Percentiles rank a stretch among this genome's conserved stretches.
These are phyloP conservation scores for Pholiota adiposa DNA, from an alignment of 1,284 basidiomycete species.

Conservation along the genomic window DNA sequence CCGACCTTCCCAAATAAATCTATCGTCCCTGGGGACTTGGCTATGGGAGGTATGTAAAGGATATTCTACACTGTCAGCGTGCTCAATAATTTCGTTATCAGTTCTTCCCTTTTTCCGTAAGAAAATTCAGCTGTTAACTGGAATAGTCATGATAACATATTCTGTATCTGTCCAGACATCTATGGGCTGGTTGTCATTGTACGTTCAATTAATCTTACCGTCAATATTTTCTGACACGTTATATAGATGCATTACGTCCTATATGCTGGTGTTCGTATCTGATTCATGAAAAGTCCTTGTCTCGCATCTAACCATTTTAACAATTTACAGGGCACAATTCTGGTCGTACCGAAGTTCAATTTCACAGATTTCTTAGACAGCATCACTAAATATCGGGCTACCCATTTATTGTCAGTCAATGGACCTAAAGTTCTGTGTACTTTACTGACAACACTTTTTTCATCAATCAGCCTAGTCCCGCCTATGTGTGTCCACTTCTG, in stretches of 20 bases:
- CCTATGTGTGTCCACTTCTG: constrained; percentile 52
- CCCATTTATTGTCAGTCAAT: constrained; percentile 42
- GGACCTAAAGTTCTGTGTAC: background rate
- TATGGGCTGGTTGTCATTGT: constrained; percentile 52
- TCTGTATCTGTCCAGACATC: constrained; percentile 39
- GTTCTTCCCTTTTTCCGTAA: constrained; percentile 53
- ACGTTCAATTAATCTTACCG: constrained; percentile 18
- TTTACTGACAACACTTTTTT: constrained; percentile 2
- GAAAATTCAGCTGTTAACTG: constrained; percentile 16
- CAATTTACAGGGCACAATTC: constrained; percentile 39
- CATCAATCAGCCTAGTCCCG: constrained; percentile 43
- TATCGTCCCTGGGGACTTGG: constrained; percentile 47
- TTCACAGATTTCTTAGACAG: constrained; percentile 43
- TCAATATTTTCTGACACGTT: background rate
- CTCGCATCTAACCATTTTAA: background rate
- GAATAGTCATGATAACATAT: background rate
- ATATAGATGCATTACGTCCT: constrained; percentile 46
- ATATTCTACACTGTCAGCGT: background rate
- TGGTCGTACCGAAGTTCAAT: constrained; percentile 50
- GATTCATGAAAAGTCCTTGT: background rate
- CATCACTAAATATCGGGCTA: constrained; percentile 40
- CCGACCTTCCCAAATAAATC: constrained; percentile 32
- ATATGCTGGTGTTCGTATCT: constrained; percentile 43
- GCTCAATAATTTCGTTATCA: constrained; percentile 18
- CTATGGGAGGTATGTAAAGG: constrained; percentile 56